Evolutionary conservation across 73 alveolate species (phyloP).

Genomic region (Tetrahymena borealis): DNA sequence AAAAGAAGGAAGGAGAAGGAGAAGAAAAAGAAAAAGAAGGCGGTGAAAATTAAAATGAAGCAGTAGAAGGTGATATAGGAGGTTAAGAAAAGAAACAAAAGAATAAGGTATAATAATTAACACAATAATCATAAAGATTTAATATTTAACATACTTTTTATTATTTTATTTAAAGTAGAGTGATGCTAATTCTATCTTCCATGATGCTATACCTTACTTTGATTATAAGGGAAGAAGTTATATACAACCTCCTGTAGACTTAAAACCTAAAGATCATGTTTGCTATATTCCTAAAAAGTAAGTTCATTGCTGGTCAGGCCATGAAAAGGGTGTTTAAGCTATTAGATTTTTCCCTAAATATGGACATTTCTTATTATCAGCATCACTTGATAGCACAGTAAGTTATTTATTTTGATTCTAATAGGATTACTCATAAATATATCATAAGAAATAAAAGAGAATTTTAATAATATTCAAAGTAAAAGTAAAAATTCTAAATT

Average conservation of each 20-base stretch:
- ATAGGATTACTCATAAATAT: too few species aligned
- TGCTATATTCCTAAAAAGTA: slow-evolving; percentile 93
- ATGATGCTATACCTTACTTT: slow-evolving; percentile 53
- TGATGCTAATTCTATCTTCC: slow-evolving; percentile 33
- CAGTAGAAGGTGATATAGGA: slow-evolving; percentile 47
- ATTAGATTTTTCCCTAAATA: slow-evolving; percentile 88
- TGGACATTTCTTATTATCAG: slow-evolving; percentile 90
- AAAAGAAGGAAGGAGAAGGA: slow-evolving; percentile 37
- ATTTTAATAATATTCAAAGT: too few species aligned
- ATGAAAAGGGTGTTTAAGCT: slow-evolving; percentile 82
- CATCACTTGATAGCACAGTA: slow-evolving; percentile 79
- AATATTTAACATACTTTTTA: background rate
- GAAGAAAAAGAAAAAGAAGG: slow-evolving; percentile 59
- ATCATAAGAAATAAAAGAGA: too few species aligned
- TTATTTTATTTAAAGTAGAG: background rate
- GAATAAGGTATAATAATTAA: slow-evolving; percentile 37
- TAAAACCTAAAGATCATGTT: slow-evolving; percentile 83
- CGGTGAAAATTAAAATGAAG: slow-evolving; percentile 59
- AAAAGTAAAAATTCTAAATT: too few species aligned
- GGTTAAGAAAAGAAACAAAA: slow-evolving; percentile 59
- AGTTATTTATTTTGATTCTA: too few species aligned
- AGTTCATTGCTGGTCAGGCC: slow-evolving; percentile 90
- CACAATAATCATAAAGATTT: background rate
- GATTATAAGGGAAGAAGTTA: slow-evolving; percentile 75
- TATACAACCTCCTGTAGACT: slow-evolving; percentile 82